A percentile compares a stretch with the other conserved stretches of the same genome.
phyloP scores from a whole-genome alignment of 805 yeast species.

The Starmerella apicola region DNA sequence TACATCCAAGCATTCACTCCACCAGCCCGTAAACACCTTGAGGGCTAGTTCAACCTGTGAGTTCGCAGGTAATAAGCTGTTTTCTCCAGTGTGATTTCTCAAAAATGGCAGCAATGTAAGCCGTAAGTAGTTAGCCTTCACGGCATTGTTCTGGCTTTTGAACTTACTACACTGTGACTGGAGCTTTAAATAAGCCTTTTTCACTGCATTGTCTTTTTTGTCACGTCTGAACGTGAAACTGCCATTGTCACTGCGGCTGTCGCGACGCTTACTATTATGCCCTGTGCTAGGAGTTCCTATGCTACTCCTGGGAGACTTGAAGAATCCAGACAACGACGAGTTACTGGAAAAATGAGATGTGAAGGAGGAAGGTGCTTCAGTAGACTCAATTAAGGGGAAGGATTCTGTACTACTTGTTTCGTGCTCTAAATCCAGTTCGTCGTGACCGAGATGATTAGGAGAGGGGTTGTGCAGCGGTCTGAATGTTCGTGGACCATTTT shows the following conservation, averaged over 20 bases:
- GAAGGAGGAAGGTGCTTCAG: conserved; percentile 8
- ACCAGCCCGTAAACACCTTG: conserved; percentile 29
- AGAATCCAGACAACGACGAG: conserved; percentile 10
- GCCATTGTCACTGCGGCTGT: neutral
- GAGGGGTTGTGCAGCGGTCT: too few relatives aligned
- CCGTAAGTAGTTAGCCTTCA: conserved; percentile 29
- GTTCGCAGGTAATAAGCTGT: conserved; percentile 18
- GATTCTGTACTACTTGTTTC: conserved; percentile 13
- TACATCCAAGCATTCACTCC: conserved; percentile 28
- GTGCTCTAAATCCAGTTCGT: neutral
- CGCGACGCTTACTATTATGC: neutral
- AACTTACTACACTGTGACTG: conserved; percentile 15
- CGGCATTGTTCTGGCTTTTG: conserved; percentile 12
- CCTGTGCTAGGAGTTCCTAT: neutral
- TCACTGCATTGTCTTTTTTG: neutral
- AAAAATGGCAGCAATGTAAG: conserved; percentile 33
- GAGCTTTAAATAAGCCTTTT: conserved; percentile 6
- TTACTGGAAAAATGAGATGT: conserved; percentile 9
- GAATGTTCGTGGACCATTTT: too few relatives aligned
- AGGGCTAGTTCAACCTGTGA: conserved; percentile 19
- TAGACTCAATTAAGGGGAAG: conserved; percentile 8
- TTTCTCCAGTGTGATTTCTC: conserved; percentile 22
- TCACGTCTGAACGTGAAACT: neutral
- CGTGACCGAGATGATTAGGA: too few relatives aligned
- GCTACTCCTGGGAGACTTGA: conserved; percentile 1